Evolutionary conservation across 768 basidiomycete species (phyloP).

Genomic region (Mycena maculata): DNA sequence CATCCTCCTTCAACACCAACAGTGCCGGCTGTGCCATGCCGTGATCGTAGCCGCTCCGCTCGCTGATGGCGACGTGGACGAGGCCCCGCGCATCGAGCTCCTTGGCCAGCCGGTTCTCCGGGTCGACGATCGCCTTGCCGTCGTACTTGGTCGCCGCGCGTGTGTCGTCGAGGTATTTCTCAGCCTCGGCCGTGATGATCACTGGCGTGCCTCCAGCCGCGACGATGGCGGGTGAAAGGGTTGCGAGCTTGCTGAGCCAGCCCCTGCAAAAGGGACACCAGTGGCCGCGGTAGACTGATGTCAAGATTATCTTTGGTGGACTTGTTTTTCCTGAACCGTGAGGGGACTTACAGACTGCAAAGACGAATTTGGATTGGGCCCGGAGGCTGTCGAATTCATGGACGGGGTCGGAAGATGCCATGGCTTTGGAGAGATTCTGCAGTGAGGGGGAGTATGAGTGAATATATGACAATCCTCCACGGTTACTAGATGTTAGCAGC

Average conservation of each 20-base stretch:
- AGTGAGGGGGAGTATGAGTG: constrained; percentile 5
- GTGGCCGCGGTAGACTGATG: constrained; percentile 17
- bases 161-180: constrained; percentile 15
- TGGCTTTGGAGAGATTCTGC: constrained; percentile 9
- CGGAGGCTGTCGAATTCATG: constrained; percentile 14
- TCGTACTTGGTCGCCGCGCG: constrained; percentile 13
- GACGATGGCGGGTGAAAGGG: constrained; percentile 16
- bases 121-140: constrained; percentile 16
- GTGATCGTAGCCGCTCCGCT: constrained; percentile 14
- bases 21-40: constrained; percentile 15
- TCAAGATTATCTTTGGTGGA: constrained; percentile 13
- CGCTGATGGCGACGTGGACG: constrained; percentile 18
- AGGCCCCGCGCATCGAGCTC: constrained; percentile 17
- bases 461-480: constrained; percentile 6
- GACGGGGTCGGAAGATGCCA: constrained; percentile 12
- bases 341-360: constrained; percentile 19
- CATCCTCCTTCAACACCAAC: too few species aligned
- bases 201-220: constrained; percentile 16
- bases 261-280: constrained; percentile 15
- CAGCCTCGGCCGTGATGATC: constrained; percentile 12
- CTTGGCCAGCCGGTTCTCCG: constrained; percentile 15
- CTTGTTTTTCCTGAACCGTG: constrained; percentile 12
- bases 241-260: constrained; percentile 16
- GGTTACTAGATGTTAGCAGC: background rate
- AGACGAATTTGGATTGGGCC: constrained; percentile 13